Evolutionary conservation across 2,329 filamentous ascomycete species (phyloP).

Genomic region (Aspergillus neotritici): DNA sequence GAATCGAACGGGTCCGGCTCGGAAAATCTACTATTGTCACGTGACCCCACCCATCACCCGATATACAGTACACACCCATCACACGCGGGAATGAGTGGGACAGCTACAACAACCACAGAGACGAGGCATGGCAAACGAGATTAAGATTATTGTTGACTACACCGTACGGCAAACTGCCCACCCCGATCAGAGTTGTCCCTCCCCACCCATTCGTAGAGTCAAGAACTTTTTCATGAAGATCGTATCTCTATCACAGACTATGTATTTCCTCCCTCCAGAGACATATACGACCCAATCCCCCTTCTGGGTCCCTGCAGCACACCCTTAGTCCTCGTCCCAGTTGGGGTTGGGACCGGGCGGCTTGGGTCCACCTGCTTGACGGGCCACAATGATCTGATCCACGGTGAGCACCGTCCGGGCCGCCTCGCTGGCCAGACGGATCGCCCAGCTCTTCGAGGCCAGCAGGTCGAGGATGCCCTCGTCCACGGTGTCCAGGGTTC

Average conservation of each 20-base stretch:
- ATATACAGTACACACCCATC: too few species aligned
- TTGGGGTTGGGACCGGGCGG: constrained; percentile 87
- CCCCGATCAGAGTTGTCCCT: too few species aligned
- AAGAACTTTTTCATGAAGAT: constrained; percentile 26
- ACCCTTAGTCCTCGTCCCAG: constrained; percentile 59
- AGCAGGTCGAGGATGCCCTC: constrained; percentile 89
- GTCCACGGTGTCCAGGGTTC: constrained; percentile 77
- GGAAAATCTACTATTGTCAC: constrained; percentile 32
- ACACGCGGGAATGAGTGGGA: too few species aligned
- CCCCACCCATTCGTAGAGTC: not conserved
- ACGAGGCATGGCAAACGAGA: too few species aligned
- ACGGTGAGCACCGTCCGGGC: constrained; percentile 91
- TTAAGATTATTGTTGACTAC: not conserved
- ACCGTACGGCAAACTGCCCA: too few species aligned
- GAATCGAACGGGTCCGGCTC: constrained; percentile 7
- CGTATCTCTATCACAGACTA: constrained; percentile 26
- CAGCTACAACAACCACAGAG: too few species aligned
- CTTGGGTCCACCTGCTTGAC: constrained; percentile 95
- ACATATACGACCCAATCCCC: constrained; percentile 6
- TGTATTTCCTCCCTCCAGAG: constrained; percentile 6
- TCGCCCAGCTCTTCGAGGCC: constrained; percentile 91
- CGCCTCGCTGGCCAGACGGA: constrained; percentile 92
- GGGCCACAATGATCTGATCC: constrained; percentile 97
- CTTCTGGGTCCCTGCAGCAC: constrained; percentile 9
- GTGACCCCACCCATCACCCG: constrained; percentile 13